These are phyloP conservation scores for Backusella mclennaniae DNA, from an alignment of 192 early-diverging fungal species.

Conservation along the genomic window DNA sequence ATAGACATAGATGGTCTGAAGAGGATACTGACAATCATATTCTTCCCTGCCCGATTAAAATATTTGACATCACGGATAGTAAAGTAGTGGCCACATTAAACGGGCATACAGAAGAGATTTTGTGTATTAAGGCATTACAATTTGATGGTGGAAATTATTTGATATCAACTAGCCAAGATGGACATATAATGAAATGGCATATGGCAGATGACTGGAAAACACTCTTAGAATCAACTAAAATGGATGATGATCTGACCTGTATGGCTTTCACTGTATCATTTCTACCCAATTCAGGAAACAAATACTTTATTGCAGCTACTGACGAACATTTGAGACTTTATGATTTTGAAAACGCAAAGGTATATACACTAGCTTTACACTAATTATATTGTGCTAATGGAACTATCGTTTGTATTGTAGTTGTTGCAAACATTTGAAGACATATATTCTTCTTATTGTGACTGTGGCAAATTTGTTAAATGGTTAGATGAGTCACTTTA, in stretches of 20 bases:
- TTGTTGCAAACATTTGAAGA: conserved; percentile 61
- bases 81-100: conserved; percentile 76
- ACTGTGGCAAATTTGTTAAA: conserved; percentile 88
- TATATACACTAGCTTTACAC: conserved; percentile 22
- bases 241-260: conserved; percentile 84
- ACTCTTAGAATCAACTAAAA: conserved; percentile 59
- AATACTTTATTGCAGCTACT: conserved; percentile 87
- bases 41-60: conserved; percentile 88
- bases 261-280: conserved; percentile 97
- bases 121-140: conserved; percentile 74
- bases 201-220: conserved; percentile 76
- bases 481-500: conserved; percentile 58
- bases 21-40: conserved; percentile 95
- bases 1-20: conserved; percentile 82
- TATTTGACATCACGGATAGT: conserved; percentile 83
- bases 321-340: conserved; percentile 88
- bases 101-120: conserved; percentile 87
- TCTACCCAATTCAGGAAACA: conserved; percentile 90
- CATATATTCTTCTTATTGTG: conserved; percentile 93
- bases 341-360: conserved; percentile 80
- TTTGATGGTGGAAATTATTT: conserved; percentile 83
- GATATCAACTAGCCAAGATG: conserved; percentile 92
- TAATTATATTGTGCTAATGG: no score
- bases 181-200: conserved; percentile 90
- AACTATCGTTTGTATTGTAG: conserved; percentile 18